Evolutionary conservation across 2,329 filamentous ascomycete species (phyloP).

Genomic region (Pezicula neosporulosa): DNA sequence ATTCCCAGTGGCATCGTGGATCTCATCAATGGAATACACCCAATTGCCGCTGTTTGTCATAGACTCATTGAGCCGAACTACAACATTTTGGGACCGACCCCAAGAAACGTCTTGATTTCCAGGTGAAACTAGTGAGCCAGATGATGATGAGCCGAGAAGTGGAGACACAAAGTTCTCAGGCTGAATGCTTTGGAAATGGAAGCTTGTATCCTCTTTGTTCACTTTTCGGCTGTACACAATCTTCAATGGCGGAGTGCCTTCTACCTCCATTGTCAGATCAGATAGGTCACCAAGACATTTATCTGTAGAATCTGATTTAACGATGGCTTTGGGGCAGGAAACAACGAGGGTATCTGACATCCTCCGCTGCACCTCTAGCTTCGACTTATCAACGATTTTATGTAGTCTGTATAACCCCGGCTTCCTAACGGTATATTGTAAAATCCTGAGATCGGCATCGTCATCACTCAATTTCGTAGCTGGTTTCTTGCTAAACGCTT

Average conservation of each 20-base stretch:
- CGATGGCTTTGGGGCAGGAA: conserved; percentile 74
- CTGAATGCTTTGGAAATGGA: conserved; percentile 90
- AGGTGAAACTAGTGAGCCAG: conserved; percentile 53
- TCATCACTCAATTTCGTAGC: conserved; percentile 62
- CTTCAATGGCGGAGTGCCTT: conserved; percentile 86
- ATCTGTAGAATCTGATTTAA: conserved; percentile 61
- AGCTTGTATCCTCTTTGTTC: conserved; percentile 78
- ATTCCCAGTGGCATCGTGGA: conserved; percentile 89
- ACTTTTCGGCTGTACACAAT: conserved; percentile 88
- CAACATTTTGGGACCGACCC: conserved; percentile 72
- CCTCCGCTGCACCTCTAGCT: conserved; percentile 81
- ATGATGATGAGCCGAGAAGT: conserved; percentile 57
- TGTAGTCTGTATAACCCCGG: conserved; percentile 82
- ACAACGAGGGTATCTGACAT: conserved; percentile 80
- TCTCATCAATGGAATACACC: conserved; percentile 88
- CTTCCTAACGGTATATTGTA: conserved; percentile 77
- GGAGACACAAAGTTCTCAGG: conserved; percentile 83
- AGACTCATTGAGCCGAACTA: conserved; percentile 86
- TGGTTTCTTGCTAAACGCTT: conserved; percentile 58
- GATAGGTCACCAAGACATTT: conserved; percentile 88
- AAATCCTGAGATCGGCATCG: conserved; percentile 54
- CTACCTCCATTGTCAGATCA: conserved; percentile 76
- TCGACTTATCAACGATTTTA: conserved; percentile 87
- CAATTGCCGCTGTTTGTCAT: conserved; percentile 76
- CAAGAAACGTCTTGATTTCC: conserved; percentile 70